A percentile compares a stretch with the other conserved stretches of the same genome.
These are phyloP conservation scores for Nitzschia sp. DNA, from an alignment of 108 stramenopile genomes.

Conservation along the genomic window DNA sequence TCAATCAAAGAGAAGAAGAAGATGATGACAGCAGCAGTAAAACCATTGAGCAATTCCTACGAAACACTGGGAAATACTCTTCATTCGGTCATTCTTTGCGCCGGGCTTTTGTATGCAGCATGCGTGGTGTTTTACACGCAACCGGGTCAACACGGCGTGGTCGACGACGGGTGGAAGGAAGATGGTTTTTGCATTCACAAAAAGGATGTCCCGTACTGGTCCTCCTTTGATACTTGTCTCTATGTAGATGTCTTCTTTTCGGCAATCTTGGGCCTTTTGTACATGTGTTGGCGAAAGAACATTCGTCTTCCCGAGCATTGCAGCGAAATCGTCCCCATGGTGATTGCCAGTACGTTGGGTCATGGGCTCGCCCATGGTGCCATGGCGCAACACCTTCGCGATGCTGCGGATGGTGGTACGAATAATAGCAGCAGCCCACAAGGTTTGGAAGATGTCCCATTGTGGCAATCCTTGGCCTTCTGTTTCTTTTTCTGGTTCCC, in stretches of 20 bases:
- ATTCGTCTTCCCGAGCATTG: background rate
- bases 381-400: constrained; percentile 6
- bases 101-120: background rate
- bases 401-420: background rate
- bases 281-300: background rate
- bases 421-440: no score
- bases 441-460: background rate
- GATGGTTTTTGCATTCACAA: constrained; percentile 29
- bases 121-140: constrained; percentile 3
- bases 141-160: background rate
- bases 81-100: background rate
- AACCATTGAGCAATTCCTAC: no score
- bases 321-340: background rate
- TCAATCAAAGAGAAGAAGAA: no score
- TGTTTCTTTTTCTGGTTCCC: constrained; percentile 22
- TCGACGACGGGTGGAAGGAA: constrained; percentile 24
- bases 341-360: constrained; percentile 11
- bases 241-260: constrained; percentile 21
- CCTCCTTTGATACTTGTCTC: constrained; percentile 16
- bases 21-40: no score
- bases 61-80: background rate
- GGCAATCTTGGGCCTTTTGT: constrained; percentile 2
- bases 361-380: constrained; percentile 27
- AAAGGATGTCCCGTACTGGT: constrained; percentile 18
- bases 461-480: background rate